Conservation (phyloP, 257 asterid genomes). For the Paulownia fortunei region DNA sequence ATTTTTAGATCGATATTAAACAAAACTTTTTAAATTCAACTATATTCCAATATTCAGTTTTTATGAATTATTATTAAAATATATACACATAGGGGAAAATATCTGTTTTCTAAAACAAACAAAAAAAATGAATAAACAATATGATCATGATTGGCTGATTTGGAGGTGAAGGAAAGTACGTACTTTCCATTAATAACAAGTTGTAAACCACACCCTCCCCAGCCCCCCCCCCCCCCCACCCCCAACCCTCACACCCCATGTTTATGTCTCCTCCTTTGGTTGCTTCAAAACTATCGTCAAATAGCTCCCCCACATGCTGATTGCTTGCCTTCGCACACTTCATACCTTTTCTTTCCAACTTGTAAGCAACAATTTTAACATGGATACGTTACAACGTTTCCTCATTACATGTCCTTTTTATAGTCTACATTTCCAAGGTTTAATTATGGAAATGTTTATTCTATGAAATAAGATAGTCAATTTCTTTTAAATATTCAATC, state of each 20-base stretch:
- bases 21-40: too few species aligned
- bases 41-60: too few species aligned
- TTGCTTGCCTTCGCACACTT: constrained; percentile 31
- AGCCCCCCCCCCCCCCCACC: too few species aligned
- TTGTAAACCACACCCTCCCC: too few species aligned
- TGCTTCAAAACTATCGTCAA: constrained; percentile 18
- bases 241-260: too few species aligned
- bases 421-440: background rate
- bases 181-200: background rate
- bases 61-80: too few species aligned
- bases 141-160: background rate
- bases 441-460: too few species aligned
- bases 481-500: too few species aligned
- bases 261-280: constrained; percentile 15
- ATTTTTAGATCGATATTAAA: too few species aligned
- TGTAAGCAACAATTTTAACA: constrained; percentile 24
- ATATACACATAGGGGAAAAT: too few species aligned
- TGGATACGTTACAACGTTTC: background rate
- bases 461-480: too few species aligned
- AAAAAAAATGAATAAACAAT: background rate
- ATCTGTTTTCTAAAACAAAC: too few species aligned
- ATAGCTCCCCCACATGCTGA: constrained; percentile 30
- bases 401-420: background rate
- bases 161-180: constrained; percentile 23
- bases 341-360: constrained; percentile 11